Evolutionary conservation across 345 rosid species (phyloP), one percentile per base, ranked within the genome.

Genomic region (Noccaea caerulescens): DNA sequence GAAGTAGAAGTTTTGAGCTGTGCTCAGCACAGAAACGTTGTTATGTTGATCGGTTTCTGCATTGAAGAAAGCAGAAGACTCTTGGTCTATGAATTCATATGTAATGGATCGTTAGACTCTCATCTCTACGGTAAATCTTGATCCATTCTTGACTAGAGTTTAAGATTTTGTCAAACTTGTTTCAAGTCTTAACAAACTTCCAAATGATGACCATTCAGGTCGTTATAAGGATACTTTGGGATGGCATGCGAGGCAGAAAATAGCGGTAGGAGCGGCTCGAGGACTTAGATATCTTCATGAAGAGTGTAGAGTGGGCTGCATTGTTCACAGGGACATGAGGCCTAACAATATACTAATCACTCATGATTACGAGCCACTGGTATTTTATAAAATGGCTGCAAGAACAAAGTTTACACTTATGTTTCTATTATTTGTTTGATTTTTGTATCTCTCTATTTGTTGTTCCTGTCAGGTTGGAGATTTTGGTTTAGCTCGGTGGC

Each of bases 241-340:
- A 62, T 88, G 88, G 78, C 52, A 34, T 72, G 87, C 89, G 32
- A 68, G 87, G 78, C 82, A 79, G 78, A 83, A 80, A 66, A 82
- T 86, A 34, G 91, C 91, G 8, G 71, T 79, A 36, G 93, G 93
- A 43, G 88, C 90, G 16, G 93, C 90, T 10, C 58, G 88, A 76
- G 93, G 93, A 36, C 79, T 88, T 73, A 56, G 87, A 54, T 88
- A 86, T 68, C 88, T 88, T 38, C 93, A 88, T 49, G 90, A 88
- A 76, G 93, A 86, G 71, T 88, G 90, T 53, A 68, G 90, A 80
- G 90, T 84, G 0, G 93, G 93, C 1, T 86, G 91, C 76, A 86
- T 88, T 63, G 80, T 83, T 23, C 93, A 88, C 33, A 62, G 93
- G 51, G 93, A 86, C 73, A 76, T 88, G 73, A 73, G 91, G 57